Conservation (phyloP, 192 early-diverging fungal species). For the Podila verticillata region DNA sequence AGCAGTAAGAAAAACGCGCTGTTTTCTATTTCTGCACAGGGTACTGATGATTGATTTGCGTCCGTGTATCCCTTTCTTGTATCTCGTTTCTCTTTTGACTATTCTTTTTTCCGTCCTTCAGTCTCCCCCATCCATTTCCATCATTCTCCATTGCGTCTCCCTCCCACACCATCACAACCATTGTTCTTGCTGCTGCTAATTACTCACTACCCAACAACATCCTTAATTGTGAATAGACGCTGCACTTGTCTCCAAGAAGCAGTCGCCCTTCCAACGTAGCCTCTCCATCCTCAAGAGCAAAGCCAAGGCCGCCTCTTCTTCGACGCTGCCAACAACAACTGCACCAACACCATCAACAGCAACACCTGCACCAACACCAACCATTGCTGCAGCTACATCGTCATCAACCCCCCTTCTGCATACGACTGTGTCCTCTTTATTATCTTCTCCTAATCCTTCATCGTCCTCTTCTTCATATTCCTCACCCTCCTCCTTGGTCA, state of each 20-base stretch:
- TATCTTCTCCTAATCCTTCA: neutral
- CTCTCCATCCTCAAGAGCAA: slow-evolving; percentile 2
- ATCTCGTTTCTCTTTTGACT: too few species aligned
- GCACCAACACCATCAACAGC: neutral
- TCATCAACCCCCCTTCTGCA: neutral
- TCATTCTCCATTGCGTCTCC: too few species aligned
- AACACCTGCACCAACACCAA: neutral
- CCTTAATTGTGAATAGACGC: neutral
- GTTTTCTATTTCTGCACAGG: too few species aligned
- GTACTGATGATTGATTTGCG: too few species aligned
- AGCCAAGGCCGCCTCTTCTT: neutral
- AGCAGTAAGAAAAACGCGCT: too few species aligned
- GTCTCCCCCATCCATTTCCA: too few species aligned
- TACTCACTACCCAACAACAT: neutral
- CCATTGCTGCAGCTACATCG: neutral
- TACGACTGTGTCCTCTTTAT: neutral
- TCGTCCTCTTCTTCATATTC: neutral
- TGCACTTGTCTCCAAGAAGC: neutral
- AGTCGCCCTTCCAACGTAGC: neutral
- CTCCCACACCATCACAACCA: too few species aligned
- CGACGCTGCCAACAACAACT: neutral
- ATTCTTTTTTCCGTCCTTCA: too few species aligned
- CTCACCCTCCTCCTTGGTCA: neutral
- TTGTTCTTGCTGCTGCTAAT: too few species aligned
- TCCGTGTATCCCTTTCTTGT: too few species aligned